Evolutionary conservation across 2,329 filamentous ascomycete species (phyloP).

Genomic region (Botrytis fabae): DNA sequence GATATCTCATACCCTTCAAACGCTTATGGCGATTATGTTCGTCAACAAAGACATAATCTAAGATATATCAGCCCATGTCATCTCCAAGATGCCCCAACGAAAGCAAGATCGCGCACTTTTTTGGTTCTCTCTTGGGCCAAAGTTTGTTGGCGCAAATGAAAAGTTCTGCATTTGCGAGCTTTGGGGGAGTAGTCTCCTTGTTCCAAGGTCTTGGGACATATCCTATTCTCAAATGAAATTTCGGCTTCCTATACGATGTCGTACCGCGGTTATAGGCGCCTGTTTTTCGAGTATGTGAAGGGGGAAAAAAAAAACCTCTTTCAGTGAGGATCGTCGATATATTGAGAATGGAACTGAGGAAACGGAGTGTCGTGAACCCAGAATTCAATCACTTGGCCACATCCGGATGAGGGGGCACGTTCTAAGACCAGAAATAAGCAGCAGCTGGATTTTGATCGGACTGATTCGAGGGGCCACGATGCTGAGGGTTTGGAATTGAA

Average conservation of each 20-base stretch:
- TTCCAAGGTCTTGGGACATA: slow-evolving; percentile 65
- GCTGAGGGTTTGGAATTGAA: slow-evolving; percentile 1
- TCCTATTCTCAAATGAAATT: slow-evolving; percentile 22
- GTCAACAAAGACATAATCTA: slow-evolving; percentile 98
- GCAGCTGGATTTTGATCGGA: background rate
- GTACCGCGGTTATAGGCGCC: background rate
- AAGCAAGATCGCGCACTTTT: slow-evolving; percentile 66
- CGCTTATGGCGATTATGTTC: slow-evolving; percentile 98
- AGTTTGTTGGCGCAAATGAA: slow-evolving; percentile 67
- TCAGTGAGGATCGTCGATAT: slow-evolving; percentile 1
- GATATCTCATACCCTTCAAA: slow-evolving; percentile 69
- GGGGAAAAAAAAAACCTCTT: background rate
- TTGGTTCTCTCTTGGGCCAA: slow-evolving; percentile 71
- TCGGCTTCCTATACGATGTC: background rate
- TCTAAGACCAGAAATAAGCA: slow-evolving; percentile 4
- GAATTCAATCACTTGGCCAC: background rate
- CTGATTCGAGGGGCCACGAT: slow-evolving; percentile 4
- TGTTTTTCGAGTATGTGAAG: background rate
- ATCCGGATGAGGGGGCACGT: slow-evolving; percentile 18
- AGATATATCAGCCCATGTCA: slow-evolving; percentile 39
- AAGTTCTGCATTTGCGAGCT: slow-evolving; percentile 72
- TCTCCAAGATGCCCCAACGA: slow-evolving; percentile 7
- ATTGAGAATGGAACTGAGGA: slow-evolving; percentile 2
- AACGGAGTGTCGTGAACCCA: slow-evolving; percentile 17
- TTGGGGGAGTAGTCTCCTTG: slow-evolving; percentile 65